Base-by-base conservation (phyloP, 768 basidiomycete genomes). In the Gymnopilus junonius region DNA sequence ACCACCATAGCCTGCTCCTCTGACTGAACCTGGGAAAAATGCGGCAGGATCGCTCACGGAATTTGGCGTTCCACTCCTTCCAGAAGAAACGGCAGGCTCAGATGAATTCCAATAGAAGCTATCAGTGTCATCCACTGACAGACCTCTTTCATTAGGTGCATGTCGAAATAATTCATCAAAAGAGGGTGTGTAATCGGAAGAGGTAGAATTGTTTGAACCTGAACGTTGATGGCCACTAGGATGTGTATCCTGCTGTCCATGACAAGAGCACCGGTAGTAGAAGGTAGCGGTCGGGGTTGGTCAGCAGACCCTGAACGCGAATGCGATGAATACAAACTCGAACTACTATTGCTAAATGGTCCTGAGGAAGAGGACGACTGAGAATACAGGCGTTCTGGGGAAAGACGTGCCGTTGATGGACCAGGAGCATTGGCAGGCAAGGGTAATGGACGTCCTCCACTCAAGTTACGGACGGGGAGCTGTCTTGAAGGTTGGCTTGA, bases 21-120 rank as follows among this genome's bases (percentile, higher is more conserved):
- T 75, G 27, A 78, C 78, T 12, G 78, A 65, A 2, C 71, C 71
- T 4, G 80, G 82, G 65, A 80, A 76, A 32, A 76, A 58, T 71
- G 74, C 71, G 15, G 73, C 64, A 27, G 73, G 70, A 55, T 76
- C 75, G 7, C 70, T 63, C 8, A 53, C 37, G 2, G 54, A 46
- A 46, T 65, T 70, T 17, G 66, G 63, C 15, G 61, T 43, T 15
- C 66, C 31, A 27, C 54, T 70, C n/a, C 67, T 53, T 27, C 25
- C 37, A 55, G 59, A 39, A 20, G 34, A 43, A 31, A 43, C 12
- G 8, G 65, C 23, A 7, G 54, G 60, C 55, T 69, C 45, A 17
- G 64, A 59, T 21, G 62, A n/a, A n/a, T n/a, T 63, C 35, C 58
- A 42, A 62, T 68, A 63, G 5, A 63, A 59, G 4, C 46, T 60